Evolutionary conservation across 2,329 filamentous ascomycete genomes (phyloP).

Genomic region (Trichoderma aggressivum): DNA sequence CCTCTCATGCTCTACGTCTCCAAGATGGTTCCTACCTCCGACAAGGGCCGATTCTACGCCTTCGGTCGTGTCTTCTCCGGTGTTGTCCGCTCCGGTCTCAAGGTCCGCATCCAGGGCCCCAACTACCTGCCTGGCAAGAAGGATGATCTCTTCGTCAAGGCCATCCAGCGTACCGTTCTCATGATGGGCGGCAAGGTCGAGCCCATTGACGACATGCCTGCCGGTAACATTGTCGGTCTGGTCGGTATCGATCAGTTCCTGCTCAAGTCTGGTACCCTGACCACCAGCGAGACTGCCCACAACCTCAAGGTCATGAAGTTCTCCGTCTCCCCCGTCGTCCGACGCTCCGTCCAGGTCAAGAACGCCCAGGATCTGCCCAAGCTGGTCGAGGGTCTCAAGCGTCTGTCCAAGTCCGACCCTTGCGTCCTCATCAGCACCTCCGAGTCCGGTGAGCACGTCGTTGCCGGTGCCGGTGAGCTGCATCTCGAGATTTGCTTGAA

Average conservation of each 20-base stretch:
- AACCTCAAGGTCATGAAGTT: slow-evolving; percentile 99
- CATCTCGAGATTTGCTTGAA: slow-evolving; percentile 99
- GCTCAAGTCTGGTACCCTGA: slow-evolving; percentile 99
- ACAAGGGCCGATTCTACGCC: slow-evolving; percentile 99
- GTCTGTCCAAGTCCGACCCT: slow-evolving; percentile 99
- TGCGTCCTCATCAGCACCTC: slow-evolving; percentile 89
- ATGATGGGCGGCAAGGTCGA: slow-evolving; percentile 99
- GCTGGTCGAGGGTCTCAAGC: slow-evolving; percentile 99
- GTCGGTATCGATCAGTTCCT: slow-evolving; percentile 99
- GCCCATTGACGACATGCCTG: slow-evolving; percentile 97
- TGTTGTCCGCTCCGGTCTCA: slow-evolving; percentile 95
- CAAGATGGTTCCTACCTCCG: slow-evolving; percentile 99
- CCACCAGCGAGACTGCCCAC: slow-evolving; percentile 94
- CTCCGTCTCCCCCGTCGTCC: slow-evolving; percentile 98
- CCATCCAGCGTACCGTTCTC: slow-evolving; percentile 98
- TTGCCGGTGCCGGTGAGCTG: slow-evolving; percentile 98
- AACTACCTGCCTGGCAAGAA: slow-evolving; percentile 99
- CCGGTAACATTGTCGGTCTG: slow-evolving; percentile 99
- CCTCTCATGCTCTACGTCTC: slow-evolving; percentile 99
- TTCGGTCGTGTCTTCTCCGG: slow-evolving; percentile 99
- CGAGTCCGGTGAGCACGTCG: slow-evolving; percentile 96
- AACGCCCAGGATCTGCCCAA: slow-evolving; percentile 99
- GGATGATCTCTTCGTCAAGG: slow-evolving; percentile 99
- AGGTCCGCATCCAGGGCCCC: slow-evolving; percentile 99
- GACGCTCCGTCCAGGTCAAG: slow-evolving; percentile 98